Conservation (phyloP, 257 asterid species). For the Penstemon newberryi region DNA sequence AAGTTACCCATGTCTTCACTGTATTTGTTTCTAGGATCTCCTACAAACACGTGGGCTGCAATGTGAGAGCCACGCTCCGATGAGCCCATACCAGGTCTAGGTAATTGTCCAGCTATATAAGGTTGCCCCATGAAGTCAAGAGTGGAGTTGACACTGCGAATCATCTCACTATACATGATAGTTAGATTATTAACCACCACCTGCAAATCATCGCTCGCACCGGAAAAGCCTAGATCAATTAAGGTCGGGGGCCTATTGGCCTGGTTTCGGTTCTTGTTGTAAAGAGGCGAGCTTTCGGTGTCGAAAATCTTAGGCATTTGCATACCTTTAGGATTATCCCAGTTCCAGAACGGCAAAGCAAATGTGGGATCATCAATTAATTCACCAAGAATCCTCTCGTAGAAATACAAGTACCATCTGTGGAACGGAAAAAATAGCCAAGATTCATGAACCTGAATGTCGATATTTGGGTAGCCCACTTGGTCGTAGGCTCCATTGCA, state of each 20-base stretch:
- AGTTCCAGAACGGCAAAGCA: slow-evolving; percentile 42
- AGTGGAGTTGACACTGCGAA: slow-evolving; percentile 37
- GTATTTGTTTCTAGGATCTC: slow-evolving; percentile 37
- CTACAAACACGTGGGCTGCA: slow-evolving; percentile 43
- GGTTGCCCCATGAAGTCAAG: slow-evolving; percentile 46
- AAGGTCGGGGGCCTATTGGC: slow-evolving; percentile 29
- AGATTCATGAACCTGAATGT: slow-evolving; percentile 40
- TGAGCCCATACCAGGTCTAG: slow-evolving; percentile 46
- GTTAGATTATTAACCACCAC: slow-evolving; percentile 35
- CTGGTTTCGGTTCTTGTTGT: slow-evolving; percentile 39
- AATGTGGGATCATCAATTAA: slow-evolving; percentile 41
- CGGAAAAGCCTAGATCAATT: slow-evolving; percentile 38
- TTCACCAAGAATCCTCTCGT: slow-evolving; percentile 40
- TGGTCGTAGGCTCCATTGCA: slow-evolving; percentile 54
- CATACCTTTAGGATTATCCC: slow-evolving; percentile 47
- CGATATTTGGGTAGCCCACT: slow-evolving; percentile 27
- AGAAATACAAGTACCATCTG: slow-evolving; percentile 50
- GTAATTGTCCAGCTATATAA: slow-evolving; percentile 31
- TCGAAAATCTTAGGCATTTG: slow-evolving; percentile 40
- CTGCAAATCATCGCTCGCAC: slow-evolving; percentile 25
- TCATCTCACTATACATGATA: slow-evolving; percentile 41
- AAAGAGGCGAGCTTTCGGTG: slow-evolving; percentile 33
- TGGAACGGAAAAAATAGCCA: slow-evolving; percentile 59
- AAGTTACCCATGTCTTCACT: slow-evolving; percentile 62
- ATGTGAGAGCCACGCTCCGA: slow-evolving; percentile 52